Percentiles rank a stretch among this genome's conserved stretches.
Evolutionary conservation across 345 rosid genomes (phyloP).

Genomic region (Balakata baccata): DNA sequence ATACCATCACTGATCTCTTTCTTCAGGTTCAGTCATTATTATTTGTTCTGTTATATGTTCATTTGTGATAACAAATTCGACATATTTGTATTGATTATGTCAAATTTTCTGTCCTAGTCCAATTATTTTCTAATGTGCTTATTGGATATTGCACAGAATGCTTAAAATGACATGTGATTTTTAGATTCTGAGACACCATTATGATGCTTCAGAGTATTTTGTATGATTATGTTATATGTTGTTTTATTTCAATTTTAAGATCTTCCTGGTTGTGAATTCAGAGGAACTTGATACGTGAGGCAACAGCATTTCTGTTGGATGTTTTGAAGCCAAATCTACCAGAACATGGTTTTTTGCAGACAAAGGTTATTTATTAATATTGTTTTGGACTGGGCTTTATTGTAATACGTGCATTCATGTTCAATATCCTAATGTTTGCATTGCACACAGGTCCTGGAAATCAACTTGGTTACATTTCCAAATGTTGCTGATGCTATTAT

Average conservation of each 20-base stretch:
- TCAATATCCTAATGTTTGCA: neutral
- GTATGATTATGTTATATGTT: neutral
- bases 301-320: conserved; percentile 94
- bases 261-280: conserved; percentile 20
- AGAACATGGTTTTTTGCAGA: conserved; percentile 85
- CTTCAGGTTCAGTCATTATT: conserved; percentile 65
- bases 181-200: no score
- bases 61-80: neutral
- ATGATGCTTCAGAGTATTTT: neutral
- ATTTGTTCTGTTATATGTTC: neutral
- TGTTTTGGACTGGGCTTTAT: neutral
- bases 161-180: no score
- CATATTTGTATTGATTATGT: neutral
- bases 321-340: conserved; percentile 94
- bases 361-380: conserved; percentile 53
- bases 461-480: conserved; percentile 95
- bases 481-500: conserved; percentile 98
- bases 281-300: conserved; percentile 98
- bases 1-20: conserved; percentile 96
- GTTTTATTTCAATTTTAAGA: neutral
- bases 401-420: neutral
- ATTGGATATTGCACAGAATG: neutral
- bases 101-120: neutral
- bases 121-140: neutral
- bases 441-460: conserved; percentile 74